phyloP scores from a whole-genome alignment of 2,329 filamentous ascomycete genomes.

The Westerdykella ornata region DNA sequence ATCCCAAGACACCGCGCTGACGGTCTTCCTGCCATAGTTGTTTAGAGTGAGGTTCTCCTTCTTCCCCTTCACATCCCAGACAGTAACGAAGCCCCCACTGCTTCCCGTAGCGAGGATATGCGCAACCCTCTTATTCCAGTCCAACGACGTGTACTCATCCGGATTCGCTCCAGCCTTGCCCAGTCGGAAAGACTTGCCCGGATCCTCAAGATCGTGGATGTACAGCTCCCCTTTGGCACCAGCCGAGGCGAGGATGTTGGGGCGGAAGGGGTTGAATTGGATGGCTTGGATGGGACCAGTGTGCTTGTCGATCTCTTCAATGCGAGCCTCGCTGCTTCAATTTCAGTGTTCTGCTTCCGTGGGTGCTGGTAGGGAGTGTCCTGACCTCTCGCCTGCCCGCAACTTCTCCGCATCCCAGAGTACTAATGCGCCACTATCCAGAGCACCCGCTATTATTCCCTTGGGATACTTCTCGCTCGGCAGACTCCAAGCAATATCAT shows the following conservation, averaged over 20 bases:
- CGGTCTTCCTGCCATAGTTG: constrained; percentile 78
- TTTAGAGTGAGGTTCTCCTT: constrained; percentile 95
- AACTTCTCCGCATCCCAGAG: constrained; percentile 83
- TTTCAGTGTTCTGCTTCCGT: constrained; percentile 21
- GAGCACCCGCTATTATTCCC: constrained; percentile 88
- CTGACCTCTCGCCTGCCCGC: constrained; percentile 47
- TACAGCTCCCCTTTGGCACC: constrained; percentile 94
- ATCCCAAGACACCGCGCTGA: constrained; percentile 96
- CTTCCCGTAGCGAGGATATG: constrained; percentile 95
- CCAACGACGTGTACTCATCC: constrained; percentile 91
- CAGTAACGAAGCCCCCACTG: constrained; percentile 88
- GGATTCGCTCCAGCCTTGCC: constrained; percentile 82
- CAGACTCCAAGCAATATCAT: constrained; percentile 91
- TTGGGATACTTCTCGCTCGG: constrained; percentile 69
- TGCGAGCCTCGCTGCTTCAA: constrained; percentile 58
- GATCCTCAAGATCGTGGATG: constrained; percentile 89
- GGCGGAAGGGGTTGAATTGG: constrained; percentile 91
- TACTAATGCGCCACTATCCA: constrained; percentile 90
- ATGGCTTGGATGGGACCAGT: constrained; percentile 87
- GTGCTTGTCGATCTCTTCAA: constrained; percentile 84
- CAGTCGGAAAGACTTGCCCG: constrained; percentile 78
- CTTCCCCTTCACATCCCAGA: constrained; percentile 98
- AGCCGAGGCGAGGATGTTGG: constrained; percentile 85
- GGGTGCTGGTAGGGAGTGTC: constrained; percentile 24
- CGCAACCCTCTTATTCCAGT: constrained; percentile 97